These are phyloP conservation scores for Xenoacremonium recifei DNA, from an alignment of 2,329 filamentous ascomycete species.

Conservation along the genomic window DNA sequence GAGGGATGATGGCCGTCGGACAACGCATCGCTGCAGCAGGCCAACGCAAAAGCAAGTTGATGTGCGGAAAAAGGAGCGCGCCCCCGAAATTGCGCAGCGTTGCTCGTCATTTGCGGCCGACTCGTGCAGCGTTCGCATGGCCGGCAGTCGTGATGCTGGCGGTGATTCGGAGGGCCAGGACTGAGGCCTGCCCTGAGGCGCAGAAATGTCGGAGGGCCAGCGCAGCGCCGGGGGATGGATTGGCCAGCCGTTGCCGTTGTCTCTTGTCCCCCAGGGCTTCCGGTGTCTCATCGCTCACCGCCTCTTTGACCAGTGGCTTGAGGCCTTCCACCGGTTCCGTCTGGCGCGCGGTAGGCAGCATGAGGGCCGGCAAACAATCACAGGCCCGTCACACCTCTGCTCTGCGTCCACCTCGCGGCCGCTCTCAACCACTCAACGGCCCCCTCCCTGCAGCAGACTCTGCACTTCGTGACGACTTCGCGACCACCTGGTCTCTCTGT, in stretches of 20 bases:
- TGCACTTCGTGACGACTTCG: background rate
- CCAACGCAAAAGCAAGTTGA: constrained; percentile 26
- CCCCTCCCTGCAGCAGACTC: background rate
- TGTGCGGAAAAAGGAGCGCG: constrained; percentile 15
- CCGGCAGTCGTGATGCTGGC: constrained; percentile 14
- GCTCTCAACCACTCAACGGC: background rate
- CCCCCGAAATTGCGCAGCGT: constrained; percentile 21
- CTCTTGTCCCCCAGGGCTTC: too few relatives aligned
- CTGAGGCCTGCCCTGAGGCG: too few relatives aligned
- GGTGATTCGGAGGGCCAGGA: background rate
- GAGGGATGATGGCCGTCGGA: constrained; percentile 44
- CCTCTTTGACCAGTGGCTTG: background rate
- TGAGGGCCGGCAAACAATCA: too few relatives aligned
- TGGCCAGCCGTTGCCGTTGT: too few relatives aligned
- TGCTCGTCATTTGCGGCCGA: constrained; percentile 13
- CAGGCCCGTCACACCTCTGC: too few relatives aligned
- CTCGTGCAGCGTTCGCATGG: constrained; percentile 16
- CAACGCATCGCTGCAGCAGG: constrained; percentile 43
- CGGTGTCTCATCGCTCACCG: too few relatives aligned
- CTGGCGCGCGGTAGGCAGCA: background rate
- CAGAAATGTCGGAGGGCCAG: too few relatives aligned
- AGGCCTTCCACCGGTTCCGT: background rate
- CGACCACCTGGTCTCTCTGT: background rate
- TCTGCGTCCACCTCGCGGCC: too few relatives aligned
- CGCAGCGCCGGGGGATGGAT: too few relatives aligned